phyloP scores from a whole-genome alignment of 164 flowering plant species.

The Paratinospora sagittata region DNA sequence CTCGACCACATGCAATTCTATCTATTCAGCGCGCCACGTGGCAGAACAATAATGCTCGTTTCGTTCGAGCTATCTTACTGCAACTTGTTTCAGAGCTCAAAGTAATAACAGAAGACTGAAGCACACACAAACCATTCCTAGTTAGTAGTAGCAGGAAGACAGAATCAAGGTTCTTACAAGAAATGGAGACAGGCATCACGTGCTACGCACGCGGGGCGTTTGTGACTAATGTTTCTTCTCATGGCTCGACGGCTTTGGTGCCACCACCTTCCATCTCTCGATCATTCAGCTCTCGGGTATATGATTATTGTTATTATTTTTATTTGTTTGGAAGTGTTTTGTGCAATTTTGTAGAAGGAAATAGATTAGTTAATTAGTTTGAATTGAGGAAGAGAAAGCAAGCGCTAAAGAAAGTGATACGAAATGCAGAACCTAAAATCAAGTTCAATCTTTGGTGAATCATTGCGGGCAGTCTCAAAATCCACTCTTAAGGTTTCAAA shows the following conservation, averaged over 20 bases:
- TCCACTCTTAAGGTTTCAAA: conserved; percentile 44
- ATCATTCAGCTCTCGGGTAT: conserved; percentile 55
- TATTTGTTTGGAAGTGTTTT: not conserved
- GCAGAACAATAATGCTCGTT: conserved; percentile 15
- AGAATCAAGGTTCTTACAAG: no score
- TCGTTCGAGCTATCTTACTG: not conserved
- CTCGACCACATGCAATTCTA: conserved; percentile 7
- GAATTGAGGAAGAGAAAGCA: not conserved
- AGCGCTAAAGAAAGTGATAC: conserved; percentile 1
- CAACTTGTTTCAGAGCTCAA: no score
- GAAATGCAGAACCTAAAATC: conserved; percentile 54
- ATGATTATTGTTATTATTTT: not conserved
- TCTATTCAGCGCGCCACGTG: conserved; percentile 43
- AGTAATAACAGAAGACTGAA: no score
- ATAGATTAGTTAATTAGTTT: not conserved
- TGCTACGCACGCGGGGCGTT: no score
- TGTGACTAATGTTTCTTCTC: no score
- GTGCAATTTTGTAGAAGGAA: no score
- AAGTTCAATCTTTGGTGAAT: conserved; percentile 71
- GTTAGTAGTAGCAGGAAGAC: no score
- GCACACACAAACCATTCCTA: no score
- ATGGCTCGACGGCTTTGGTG: no score
- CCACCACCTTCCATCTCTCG: no score
- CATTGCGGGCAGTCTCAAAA: conserved; percentile 42
- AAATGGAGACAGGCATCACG: no score